A percentile compares a stretch with the other conserved stretches of the same genome.
Evolutionary conservation across 2,329 filamentous ascomycete species (phyloP).

Genomic region (Alternaria ethzedia): DNA sequence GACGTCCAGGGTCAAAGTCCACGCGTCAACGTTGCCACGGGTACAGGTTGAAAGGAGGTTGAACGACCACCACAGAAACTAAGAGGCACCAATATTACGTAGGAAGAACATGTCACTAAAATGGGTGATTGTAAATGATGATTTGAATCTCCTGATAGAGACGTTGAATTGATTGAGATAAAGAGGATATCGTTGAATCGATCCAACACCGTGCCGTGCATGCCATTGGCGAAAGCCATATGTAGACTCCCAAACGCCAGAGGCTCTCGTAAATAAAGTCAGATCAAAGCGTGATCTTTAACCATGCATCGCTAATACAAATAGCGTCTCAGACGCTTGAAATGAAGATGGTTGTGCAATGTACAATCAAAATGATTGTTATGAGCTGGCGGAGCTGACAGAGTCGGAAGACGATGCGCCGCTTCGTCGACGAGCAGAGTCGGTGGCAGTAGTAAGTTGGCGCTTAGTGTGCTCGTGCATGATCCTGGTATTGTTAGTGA

Average conservation of each 20-base stretch:
- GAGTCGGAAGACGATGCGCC: constrained; percentile 21
- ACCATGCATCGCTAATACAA: constrained; percentile 7
- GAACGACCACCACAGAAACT: not conserved
- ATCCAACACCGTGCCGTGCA: constrained; percentile 5
- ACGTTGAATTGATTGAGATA: constrained; percentile 5
- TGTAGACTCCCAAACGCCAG: constrained; percentile 7
- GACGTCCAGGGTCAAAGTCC: not conserved
- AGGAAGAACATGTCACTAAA: not conserved
- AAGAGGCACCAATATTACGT: not conserved
- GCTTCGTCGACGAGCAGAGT: constrained; percentile 52
- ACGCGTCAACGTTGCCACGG: not conserved
- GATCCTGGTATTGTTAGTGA: constrained; percentile 42
- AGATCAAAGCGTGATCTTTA: not conserved
- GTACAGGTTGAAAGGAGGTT: not conserved
- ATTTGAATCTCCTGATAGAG: not conserved
- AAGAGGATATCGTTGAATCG: constrained; percentile 7
- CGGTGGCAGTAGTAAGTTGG: constrained; percentile 55
- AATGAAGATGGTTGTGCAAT: not conserved
- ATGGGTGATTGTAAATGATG: not conserved
- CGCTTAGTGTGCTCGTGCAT: constrained; percentile 60
- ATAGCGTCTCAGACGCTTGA: constrained; percentile 8
- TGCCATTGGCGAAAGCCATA: constrained; percentile 4
- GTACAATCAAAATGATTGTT: not conserved
- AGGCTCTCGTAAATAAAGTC: not conserved
- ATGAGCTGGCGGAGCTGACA: constrained; percentile 30